Evolutionary conservation across 495 filamentous ascomycete genomes (phyloP).

Genomic region (Penicillium argentinense): DNA sequence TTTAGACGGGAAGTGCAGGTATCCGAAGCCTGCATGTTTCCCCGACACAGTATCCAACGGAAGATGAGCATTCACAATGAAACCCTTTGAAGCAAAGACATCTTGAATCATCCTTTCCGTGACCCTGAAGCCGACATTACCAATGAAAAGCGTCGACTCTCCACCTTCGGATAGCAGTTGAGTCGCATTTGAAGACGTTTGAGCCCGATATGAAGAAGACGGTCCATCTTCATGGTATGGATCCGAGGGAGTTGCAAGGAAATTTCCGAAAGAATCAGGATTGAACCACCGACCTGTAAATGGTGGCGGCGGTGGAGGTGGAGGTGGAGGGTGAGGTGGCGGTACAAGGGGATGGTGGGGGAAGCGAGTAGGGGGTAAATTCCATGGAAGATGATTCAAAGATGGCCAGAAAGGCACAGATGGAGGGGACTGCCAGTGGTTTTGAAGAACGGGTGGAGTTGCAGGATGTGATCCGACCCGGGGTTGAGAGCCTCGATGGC

Average conservation of each 20-base stretch:
- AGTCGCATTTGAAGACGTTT: neutral
- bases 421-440: neutral
- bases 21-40: slow-evolving; percentile 89
- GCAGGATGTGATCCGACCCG: neutral
- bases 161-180: slow-evolving; percentile 22
- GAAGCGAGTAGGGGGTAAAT: neutral
- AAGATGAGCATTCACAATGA: slow-evolving; percentile 72
- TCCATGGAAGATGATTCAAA: neutral
- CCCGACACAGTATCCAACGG: slow-evolving; percentile 82
- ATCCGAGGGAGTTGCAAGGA: neutral
- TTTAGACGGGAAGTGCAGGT: slow-evolving; percentile 73
- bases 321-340: slow-evolving; percentile 13
- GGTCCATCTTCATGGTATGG: neutral
- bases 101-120: slow-evolving; percentile 69
- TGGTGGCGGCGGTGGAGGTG: slow-evolving; percentile 6
- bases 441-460: neutral
- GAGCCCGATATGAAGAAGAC: neutral
- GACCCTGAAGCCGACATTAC: slow-evolving; percentile 84
- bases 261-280: neutral
- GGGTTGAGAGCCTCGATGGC: neutral
- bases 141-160: slow-evolving; percentile 84
- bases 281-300: slow-evolving; percentile 1
- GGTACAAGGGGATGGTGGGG: neutral
- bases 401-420: neutral
- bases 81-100: slow-evolving; percentile 72